Conservation (phyloP, 2,329 filamentous ascomycete genomes). For the Penicillium frequentans region DNA sequence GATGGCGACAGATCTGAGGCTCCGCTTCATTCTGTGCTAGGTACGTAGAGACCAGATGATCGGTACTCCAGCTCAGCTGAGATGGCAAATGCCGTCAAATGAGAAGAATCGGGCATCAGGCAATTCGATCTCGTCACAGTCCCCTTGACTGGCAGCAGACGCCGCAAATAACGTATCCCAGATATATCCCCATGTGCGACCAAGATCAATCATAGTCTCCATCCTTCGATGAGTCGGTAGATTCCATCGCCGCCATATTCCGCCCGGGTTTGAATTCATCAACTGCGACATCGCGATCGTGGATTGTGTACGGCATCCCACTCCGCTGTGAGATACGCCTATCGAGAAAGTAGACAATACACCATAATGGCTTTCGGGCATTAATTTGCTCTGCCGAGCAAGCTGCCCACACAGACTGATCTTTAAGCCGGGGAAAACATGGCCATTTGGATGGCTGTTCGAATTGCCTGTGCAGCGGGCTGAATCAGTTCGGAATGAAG, state of each 20-base stretch:
- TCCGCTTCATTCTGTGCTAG: not conserved
- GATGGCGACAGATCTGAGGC: not conserved
- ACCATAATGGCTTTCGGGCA: not conserved
- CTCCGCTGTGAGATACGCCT: not conserved
- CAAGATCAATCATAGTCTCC: not conserved
- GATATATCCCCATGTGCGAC: not conserved
- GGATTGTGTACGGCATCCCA: not conserved
- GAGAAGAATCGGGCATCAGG: constrained; percentile 1
- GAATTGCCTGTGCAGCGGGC: not conserved
- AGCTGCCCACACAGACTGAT: not conserved
- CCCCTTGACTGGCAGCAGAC: not conserved
- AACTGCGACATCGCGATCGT: not conserved
- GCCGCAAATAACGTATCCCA: constrained; percentile 2
- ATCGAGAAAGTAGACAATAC: constrained; percentile 1
- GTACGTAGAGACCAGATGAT: not conserved
- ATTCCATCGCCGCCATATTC: not conserved
- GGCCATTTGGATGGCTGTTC: not conserved
- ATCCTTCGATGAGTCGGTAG: not conserved
- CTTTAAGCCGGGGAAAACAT: not conserved
- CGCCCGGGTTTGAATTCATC: not conserved
- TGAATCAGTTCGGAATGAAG: not conserved
- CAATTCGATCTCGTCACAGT: not conserved
- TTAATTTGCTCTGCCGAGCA: not conserved
- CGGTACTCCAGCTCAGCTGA: not conserved
- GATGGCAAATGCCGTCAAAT: not conserved